phyloP scores from a whole-genome alignment of 495 filamentous ascomycete species.

The Diplogelasinospora grovesii region DNA sequence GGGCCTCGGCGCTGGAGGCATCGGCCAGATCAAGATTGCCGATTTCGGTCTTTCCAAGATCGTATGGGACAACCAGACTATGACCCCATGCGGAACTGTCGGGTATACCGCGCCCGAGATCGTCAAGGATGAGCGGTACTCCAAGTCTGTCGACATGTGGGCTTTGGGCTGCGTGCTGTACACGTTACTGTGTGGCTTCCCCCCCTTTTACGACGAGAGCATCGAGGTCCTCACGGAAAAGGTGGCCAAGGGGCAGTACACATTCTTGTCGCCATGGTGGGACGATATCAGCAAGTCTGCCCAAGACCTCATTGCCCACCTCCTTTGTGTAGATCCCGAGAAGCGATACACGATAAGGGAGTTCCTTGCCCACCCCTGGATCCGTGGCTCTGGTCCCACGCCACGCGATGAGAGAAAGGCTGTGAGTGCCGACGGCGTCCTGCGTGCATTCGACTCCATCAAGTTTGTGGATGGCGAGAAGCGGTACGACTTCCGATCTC shows the following conservation, averaged over 20 bases:
- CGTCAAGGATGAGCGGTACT: conserved; percentile 97
- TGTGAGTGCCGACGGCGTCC: conserved; percentile 31
- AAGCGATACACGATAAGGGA: conserved; percentile 84
- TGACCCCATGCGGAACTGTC: conserved; percentile 97
- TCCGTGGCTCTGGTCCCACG: conserved; percentile 52
- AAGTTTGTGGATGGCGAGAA: conserved; percentile 53
- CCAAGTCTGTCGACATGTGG: conserved; percentile 99
- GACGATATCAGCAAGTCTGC: conserved; percentile 96
- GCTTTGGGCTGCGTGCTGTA: conserved; percentile 95
- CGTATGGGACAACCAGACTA: conserved; percentile 97
- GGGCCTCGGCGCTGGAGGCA: conserved; percentile 83
- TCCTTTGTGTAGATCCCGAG: conserved; percentile 87
- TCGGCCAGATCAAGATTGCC: conserved; percentile 92
- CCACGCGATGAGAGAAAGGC: conserved; percentile 59
- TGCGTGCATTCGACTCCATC: conserved; percentile 48
- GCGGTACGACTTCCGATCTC: conserved; percentile 90
- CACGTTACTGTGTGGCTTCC: conserved; percentile 93
- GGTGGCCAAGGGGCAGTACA: conserved; percentile 93
- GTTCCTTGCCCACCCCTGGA: conserved; percentile 91
- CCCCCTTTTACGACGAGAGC: conserved; percentile 97
- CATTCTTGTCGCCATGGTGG: conserved; percentile 98
- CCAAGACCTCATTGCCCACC: conserved; percentile 88
- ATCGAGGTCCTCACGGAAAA: conserved; percentile 97
- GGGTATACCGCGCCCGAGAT: conserved; percentile 99
- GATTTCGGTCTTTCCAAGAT: conserved; percentile 97